Conservation (phyloP, 371 early-diverging fungal genomes). For the Syncephalastrum monosporum region DNA sequence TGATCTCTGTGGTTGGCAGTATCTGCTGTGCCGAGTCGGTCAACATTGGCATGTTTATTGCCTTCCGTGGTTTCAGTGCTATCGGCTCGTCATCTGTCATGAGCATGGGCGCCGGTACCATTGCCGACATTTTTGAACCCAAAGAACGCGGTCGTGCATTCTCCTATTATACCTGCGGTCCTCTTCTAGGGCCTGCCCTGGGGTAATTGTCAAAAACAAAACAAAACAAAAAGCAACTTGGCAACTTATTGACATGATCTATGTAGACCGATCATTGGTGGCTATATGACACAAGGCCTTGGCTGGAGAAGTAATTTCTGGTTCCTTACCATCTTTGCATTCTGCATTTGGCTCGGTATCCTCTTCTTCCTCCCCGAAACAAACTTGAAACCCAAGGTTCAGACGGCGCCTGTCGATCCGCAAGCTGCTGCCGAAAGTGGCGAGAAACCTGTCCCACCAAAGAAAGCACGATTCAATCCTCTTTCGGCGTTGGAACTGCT, state of each 20-base stretch:
- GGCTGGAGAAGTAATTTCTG: conserved; percentile 47
- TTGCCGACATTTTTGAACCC: conserved; percentile 39
- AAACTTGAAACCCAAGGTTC: conserved; percentile 9
- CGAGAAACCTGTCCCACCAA: not conserved
- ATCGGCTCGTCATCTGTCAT: conserved; percentile 30
- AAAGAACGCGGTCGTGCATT: conserved; percentile 40
- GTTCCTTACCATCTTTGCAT: conserved; percentile 34
- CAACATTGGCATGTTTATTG: conserved; percentile 27
- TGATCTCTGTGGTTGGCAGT: conserved; percentile 23
- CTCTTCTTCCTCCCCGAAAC: conserved; percentile 44
- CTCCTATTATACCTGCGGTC: conserved; percentile 34
- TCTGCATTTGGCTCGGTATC: conserved; percentile 24
- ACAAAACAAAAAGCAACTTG: not conserved
- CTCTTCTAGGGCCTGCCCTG: conserved; percentile 21
- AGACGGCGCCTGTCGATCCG: not conserved
- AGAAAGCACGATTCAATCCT: conserved; percentile 20
- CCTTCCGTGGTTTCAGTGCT: conserved; percentile 26
- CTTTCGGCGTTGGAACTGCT: conserved; percentile 27
- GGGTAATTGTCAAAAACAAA: conserved; percentile 7
- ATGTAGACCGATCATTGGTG: conserved; percentile 41
- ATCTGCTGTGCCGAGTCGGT: conserved; percentile 30
- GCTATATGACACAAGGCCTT: conserved; percentile 34
- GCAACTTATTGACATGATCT: not conserved
- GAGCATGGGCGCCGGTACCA: conserved; percentile 46
- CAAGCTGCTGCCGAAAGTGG: not conserved